Conservation (phyloP, 176 grass and related monocot genomes). For the Raddia guianensis region DNA sequence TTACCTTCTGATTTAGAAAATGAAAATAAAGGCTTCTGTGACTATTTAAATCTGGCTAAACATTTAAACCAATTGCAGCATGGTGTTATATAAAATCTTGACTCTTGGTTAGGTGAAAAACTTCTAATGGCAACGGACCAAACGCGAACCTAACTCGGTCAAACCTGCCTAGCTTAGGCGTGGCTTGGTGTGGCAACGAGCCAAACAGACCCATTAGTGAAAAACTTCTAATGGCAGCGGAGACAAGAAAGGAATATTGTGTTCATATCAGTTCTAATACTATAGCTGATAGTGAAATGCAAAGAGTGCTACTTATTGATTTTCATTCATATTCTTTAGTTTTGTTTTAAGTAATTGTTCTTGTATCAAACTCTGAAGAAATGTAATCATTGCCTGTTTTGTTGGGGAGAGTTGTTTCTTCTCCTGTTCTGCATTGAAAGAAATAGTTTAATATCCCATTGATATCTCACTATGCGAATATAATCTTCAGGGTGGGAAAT, state of each 20-base stretch:
- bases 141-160: no score
- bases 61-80: not conserved
- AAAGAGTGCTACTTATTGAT: not conserved
- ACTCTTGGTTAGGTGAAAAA: conserved; percentile 13
- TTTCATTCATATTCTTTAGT: conserved; percentile 11
- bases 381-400: not conserved
- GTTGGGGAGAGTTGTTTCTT: not conserved
- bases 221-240: not conserved
- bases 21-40: not conserved
- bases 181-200: no score
- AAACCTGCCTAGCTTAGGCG: no score
- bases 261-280: not conserved
- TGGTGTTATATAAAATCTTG: not conserved
- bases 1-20: not conserved
- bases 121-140: not conserved
- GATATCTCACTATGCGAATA: conserved; percentile 20
- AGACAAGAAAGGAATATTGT: not conserved
- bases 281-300: conserved; percentile 23
- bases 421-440: not conserved
- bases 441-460: not conserved
- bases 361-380: not conserved
- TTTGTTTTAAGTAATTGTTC: not conserved
- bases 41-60: conserved; percentile 19
- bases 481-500: conserved; percentile 64
- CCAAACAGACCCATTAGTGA: no score